These are phyloP conservation scores for Trichoderma sp. DNA, from an alignment of 2,329 filamentous ascomycete genomes.

Conservation along the genomic window DNA sequence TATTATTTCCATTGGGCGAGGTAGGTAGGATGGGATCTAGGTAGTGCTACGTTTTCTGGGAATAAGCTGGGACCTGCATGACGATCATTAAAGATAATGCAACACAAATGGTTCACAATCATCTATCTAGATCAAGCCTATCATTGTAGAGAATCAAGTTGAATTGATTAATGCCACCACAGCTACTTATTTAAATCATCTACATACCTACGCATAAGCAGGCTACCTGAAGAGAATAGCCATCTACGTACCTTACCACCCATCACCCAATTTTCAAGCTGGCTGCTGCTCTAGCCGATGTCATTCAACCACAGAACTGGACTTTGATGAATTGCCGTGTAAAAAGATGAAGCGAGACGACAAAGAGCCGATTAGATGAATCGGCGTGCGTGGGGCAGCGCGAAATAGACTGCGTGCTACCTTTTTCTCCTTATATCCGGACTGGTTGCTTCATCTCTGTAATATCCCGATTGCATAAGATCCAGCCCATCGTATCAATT, in stretches of 20 bases:
- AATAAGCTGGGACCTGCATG: not conserved
- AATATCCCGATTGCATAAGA: not conserved
- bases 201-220: no score
- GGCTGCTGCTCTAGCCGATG: not conserved
- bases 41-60: not conserved
- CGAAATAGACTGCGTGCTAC: not conserved
- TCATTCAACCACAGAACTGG: not conserved
- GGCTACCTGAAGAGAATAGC: no score
- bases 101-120: not conserved
- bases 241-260: no score
- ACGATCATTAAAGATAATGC: not conserved
- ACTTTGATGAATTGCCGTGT: not conserved
- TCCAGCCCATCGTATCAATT: not conserved
- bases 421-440: not conserved
- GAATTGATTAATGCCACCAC: not conserved
- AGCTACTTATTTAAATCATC: not conserved
- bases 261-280: not conserved
- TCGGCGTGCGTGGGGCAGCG: not conserved
- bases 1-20: not conserved
- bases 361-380: not conserved
- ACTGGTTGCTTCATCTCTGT: not conserved
- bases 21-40: not conserved
- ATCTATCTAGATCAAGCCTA: not conserved
- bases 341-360: not conserved
- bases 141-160: not conserved